Evolutionary conservation across 345 rosid genomes (phyloP).

Genomic region (Gossypium rotundifolium): DNA sequence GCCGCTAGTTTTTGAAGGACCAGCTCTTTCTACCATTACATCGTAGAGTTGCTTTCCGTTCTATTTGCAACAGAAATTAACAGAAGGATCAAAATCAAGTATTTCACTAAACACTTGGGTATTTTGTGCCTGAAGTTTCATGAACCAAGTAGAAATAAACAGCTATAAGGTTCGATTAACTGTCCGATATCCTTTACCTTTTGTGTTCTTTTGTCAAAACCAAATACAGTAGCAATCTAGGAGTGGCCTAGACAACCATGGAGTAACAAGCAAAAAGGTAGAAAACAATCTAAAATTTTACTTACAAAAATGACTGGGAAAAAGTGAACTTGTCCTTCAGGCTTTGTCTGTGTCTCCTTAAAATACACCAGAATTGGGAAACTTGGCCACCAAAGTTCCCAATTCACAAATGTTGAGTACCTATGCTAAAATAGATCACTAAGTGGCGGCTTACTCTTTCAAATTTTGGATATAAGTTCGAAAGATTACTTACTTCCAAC

Average conservation of each 20-base stretch:
- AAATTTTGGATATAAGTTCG: not conserved
- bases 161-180: not conserved
- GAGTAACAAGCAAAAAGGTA: no score
- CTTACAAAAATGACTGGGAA: constrained; percentile 78
- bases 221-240: no score
- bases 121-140: not conserved
- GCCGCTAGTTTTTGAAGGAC: constrained; percentile 56
- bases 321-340: constrained; percentile 83
- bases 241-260: no score
- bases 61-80: constrained; percentile 19
- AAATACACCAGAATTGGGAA: constrained; percentile 70
- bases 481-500: constrained; percentile 58
- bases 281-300: not conserved
- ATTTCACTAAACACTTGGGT: not conserved
- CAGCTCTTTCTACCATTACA: constrained; percentile 76
- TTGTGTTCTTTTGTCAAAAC: not conserved
- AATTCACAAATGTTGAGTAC: constrained; percentile 65
- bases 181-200: no score
- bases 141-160: not conserved
- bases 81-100: not conserved
- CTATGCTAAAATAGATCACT: constrained; percentile 23
- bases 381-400: constrained; percentile 88
- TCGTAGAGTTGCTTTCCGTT: constrained; percentile 65
- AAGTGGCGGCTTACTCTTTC: not conserved
- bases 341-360: constrained; percentile 69